Evolutionary conservation across 352 stramenopile species (phyloP), one percentile per base, ranked within the genome.

Genomic region (Globisporangium spiculum): DNA sequence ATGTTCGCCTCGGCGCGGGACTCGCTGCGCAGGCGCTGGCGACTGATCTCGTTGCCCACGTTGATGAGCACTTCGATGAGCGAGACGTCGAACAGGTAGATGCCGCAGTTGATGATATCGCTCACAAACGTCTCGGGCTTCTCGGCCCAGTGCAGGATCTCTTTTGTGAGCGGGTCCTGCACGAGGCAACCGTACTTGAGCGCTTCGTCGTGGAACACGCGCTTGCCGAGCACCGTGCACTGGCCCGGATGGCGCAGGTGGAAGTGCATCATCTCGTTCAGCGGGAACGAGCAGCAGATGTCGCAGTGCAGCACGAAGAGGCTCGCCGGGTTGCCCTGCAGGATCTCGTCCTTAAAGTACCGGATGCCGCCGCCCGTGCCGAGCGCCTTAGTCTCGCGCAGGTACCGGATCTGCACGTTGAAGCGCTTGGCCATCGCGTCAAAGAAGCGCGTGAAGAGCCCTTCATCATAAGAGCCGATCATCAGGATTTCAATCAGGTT

Each of bases 111-210:
- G 78, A 96, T 96, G 53, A 96, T 90, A 70, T 96, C 88, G 69
- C 89, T 96, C 50, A 96, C 89, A 71, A 96, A 96, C 5, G 89
- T 95, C 73, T 95, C 85, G 12, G 89, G 89, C 54, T 96, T 96
- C 63, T 96, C 89, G 8, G 89, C 89, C 89, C 89, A 96, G 60
- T 96, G 89, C 26, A 96, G 69, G 36, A 96, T 92, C 79, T 96
- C 86, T 54, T 92, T 93, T 16, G 73, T 86, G 32, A 80, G 66
- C 1, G 83, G 80, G 58, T 96, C 88, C 22, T 80, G 79, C 41
- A 96, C 89, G 8, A 96, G 76, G 69, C 89, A 96, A 30, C 89
- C 89, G 67, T 96, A 96, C 71, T 94, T 96, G 71, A 93, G 87
- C 38, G 88, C 88, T 62, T 96, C 89, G 59, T 96, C 89, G 62